These are phyloP conservation scores for Xylaria intraflava DNA, from an alignment of 495 filamentous ascomycete species.

Conservation along the genomic window DNA sequence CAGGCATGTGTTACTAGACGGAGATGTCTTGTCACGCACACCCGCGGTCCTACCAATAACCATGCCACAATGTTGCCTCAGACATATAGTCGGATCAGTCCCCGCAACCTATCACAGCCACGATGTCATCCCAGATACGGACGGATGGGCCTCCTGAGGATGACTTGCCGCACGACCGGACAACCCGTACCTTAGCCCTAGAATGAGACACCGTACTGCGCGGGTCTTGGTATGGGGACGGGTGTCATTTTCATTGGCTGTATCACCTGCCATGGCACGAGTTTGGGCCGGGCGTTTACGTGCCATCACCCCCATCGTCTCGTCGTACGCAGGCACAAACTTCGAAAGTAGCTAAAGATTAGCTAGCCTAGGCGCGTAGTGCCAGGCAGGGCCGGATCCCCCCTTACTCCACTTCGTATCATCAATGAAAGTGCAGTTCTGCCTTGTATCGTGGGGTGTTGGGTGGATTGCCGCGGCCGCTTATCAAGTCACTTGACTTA, in stretches of 20 bases:
- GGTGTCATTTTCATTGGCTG: too few species aligned
- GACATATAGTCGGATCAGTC: not conserved
- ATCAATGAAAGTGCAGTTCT: too few species aligned
- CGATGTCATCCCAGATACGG: not conserved
- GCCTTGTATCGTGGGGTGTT: too few species aligned
- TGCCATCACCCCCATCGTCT: not conserved
- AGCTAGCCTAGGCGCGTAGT: too few species aligned
- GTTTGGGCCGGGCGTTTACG: not conserved
- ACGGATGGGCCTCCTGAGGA: not conserved
- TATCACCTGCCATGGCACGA: too few species aligned
- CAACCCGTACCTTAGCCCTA: not conserved
- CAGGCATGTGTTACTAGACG: slow-evolving; percentile 3
- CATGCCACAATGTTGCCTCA: not conserved
- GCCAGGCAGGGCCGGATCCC: too few species aligned
- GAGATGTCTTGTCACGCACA: not conserved
- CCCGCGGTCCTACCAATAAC: not conserved
- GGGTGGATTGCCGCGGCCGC: too few species aligned
- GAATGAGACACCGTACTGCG: not conserved
- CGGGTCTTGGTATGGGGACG: not conserved
- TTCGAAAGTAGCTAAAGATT: too few species aligned
- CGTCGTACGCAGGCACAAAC: too few species aligned
- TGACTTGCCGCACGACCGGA: not conserved
- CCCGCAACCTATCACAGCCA: not conserved
- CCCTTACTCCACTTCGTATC: too few species aligned
- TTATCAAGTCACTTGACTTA: too few species aligned